Evolutionary conservation across 371 early-diverging fungal genomes (phyloP).

Genomic region (Lichtheimia ornata): DNA sequence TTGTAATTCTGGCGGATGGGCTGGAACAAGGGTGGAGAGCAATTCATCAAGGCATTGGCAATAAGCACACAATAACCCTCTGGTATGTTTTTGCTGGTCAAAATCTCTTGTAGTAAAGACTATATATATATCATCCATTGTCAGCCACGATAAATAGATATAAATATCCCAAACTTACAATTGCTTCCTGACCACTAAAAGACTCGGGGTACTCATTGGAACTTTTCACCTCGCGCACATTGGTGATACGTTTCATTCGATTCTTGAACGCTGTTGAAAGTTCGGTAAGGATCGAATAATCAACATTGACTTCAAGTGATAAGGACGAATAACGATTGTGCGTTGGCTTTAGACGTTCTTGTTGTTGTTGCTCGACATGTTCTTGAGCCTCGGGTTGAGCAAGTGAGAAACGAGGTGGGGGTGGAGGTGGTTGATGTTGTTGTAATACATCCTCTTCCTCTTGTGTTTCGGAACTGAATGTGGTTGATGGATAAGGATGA

Average conservation of each 20-base stretch:
- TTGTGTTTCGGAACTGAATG: no score
- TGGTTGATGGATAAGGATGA: background rate
- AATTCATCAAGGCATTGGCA: slow-evolving; percentile 41
- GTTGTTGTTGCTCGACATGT: background rate
- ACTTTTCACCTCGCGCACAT: slow-evolving; percentile 40
- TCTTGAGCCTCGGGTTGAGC: background rate
- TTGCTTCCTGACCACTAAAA: slow-evolving; percentile 50
- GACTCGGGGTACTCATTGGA: slow-evolving; percentile 48
- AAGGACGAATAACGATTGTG: slow-evolving; percentile 7
- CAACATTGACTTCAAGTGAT: slow-evolving; percentile 11
- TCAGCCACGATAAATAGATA: background rate
- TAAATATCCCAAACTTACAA: slow-evolving; percentile 26
- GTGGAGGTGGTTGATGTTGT: background rate
- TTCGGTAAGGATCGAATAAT: slow-evolving; percentile 21
- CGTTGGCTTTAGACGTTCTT: background rate
- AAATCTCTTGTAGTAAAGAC: slow-evolving; percentile 21
- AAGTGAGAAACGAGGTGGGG: no score
- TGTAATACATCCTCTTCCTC: background rate
- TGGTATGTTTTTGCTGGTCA: slow-evolving; percentile 25
- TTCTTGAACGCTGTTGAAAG: slow-evolving; percentile 20
- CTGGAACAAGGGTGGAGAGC: slow-evolving; percentile 31
- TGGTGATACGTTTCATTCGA: slow-evolving; percentile 21
- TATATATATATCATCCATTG: background rate
- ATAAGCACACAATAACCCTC: slow-evolving; percentile 31
- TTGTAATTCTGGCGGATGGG: slow-evolving; percentile 49